phyloP scores from a whole-genome alignment of 345 rosid genomes.

The Euclidium syriacum region DNA sequence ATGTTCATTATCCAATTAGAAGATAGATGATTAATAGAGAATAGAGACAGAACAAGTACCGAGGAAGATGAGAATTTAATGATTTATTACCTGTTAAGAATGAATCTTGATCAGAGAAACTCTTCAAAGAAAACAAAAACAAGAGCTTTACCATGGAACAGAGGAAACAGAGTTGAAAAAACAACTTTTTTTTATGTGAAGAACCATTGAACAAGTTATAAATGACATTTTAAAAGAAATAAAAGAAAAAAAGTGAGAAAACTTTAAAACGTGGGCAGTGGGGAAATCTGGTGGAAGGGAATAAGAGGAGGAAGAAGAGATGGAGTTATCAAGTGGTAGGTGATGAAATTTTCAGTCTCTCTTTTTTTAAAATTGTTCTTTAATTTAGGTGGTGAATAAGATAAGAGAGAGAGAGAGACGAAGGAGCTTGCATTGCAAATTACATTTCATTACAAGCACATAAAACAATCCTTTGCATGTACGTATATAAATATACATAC shows the following conservation, averaged over 20 bases:
- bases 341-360: constrained; percentile 32
- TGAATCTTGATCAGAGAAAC: background rate
- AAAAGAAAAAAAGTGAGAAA: constrained; percentile 11
- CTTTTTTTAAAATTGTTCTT: background rate
- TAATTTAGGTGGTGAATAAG: constrained; percentile 8
- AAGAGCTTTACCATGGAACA: background rate
- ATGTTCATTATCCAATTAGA: background rate
- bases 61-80: background rate
- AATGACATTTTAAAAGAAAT: background rate
- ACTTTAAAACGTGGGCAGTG: constrained; percentile 10
- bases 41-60: constrained; percentile 2
- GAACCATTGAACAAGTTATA: constrained; percentile 2
- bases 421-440: constrained; percentile 25
- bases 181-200: constrained; percentile 7
- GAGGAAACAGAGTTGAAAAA: constrained; percentile 1
- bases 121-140: constrained; percentile 20
- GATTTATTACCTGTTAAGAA: constrained; percentile 31
- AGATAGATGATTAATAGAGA: constrained; percentile 13
- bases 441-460: constrained; percentile 16
- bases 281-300: constrained; percentile 23
- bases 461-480: background rate
- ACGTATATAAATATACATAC: background rate
- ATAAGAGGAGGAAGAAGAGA: constrained; percentile 40
- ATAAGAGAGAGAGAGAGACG: background rate
- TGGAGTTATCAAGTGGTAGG: constrained; percentile 83